Base-by-base conservation (phyloP, 2,329 filamentous ascomycete genomes). In the Ceratocystis variospora region DNA sequence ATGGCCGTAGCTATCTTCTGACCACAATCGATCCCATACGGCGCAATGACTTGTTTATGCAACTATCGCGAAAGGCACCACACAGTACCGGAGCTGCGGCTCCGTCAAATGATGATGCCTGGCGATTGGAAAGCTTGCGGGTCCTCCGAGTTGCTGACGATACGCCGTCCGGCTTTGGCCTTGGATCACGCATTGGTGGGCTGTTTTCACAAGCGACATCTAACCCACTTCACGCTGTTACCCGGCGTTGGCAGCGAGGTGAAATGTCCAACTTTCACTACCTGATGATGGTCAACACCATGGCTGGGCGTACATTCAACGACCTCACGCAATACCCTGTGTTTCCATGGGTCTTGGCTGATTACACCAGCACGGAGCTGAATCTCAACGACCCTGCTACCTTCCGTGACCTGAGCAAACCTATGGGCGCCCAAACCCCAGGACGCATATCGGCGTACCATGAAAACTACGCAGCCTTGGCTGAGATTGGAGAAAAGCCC, bases 221-320 rank as follows among this genome's bases (percentile, higher is more conserved):
- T 74, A 92, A 91, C 70, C 89, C 92, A 8, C 62, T 68, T 25
- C 59, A 64, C 17, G 48, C 66, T 15, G 86, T 90, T 7, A 96
- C 94, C 72, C 87, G 88, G 70, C 87, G 87, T 74, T 99, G 94
- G 94, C 83, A 94, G 68, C 88, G 87, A 73, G 94, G 95, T 12
- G 94, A 99, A 72, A 90, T 97, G 62, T 97, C 93, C 15, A 99
- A 99, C 74, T 99, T 99, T 72, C 91, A 97, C 75, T 99, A 99
- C 73, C 82, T 99, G 45, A 99, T 99, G 93, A 86, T 96, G 68
- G 86, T 99, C 72, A 99, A 99, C 73, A 97, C 94, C 0, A 90
- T 99, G 83, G 95, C 95, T 33, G 94, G 94, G 1, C 82, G 94
- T 64, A 97, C 94, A 0, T 99, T 99, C 78, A 99, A 99, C 73